Base-by-base conservation (phyloP, 2,329 filamentous ascomycete genomes). In the Claviceps maximensis region DNA sequence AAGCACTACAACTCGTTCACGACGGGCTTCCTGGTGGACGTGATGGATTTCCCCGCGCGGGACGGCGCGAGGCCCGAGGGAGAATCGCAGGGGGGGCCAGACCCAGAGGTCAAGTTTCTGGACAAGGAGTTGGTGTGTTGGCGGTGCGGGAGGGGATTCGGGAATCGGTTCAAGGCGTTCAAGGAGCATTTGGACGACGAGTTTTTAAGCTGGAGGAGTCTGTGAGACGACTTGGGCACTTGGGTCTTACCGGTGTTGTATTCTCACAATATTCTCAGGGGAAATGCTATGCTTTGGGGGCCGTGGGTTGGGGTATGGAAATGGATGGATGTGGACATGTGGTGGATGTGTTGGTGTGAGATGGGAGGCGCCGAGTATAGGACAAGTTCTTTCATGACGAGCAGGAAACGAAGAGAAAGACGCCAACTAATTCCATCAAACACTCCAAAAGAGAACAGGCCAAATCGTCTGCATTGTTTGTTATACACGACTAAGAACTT, bases 1-100 rank as follows among this genome's bases (percentile, higher is more conserved):
- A 91, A 89, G 66, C 93, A 97, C 69, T 97, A 96, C 70, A 88
- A 93, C 63, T 93, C 86, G 58, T 97, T 97, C 69, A 82, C 80
- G 33, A 94, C 90, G 51, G 78, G 79, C 3, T 98, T 97, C 65
- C 79, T 98, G 23, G 79, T 97, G 13, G 74, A 77, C 17, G 62
- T 97, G 27, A 82, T 82, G 23, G 86, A 90, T 55, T 91, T 49
- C 91, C 93, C 4, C 70, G 97, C 31, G 73, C 75, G 0, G 57
- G 78, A 83, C 52, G 88, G 94, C 65, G 67, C 70, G 47, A 71
- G 88, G 55, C 74, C 42, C n/a, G n/a, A n/a, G n/a, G 40, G 76
- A 52, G 71, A 75, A 33, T 6, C 31, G 9, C 7, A 33, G 7
- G 31, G 31, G 9, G 31, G 2, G 4, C 4, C 27, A 29, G 4